Conservation (phyloP, 2,329 filamentous ascomycete genomes). For the Setomelanomma holmii region DNA sequence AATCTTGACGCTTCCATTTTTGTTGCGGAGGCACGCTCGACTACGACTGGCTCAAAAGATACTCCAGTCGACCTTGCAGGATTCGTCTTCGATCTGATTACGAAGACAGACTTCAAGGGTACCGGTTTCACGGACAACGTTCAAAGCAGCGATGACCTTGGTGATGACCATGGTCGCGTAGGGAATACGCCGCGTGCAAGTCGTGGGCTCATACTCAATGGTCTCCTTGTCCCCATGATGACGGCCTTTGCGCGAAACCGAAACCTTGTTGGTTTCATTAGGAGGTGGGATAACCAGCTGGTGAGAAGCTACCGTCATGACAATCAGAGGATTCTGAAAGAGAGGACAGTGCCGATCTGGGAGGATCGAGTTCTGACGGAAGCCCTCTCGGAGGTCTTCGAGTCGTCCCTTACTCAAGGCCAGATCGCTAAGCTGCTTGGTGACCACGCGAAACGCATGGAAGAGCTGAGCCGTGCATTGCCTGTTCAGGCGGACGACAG, state of each 20-base stretch:
- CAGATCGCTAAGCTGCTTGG: conserved; percentile 41
- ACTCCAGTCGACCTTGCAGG: conserved; percentile 33
- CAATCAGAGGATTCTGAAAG: conserved; percentile 26
- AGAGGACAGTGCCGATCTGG: conserved; percentile 35
- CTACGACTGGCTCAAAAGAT: conserved; percentile 11
- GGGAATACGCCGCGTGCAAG: background rate
- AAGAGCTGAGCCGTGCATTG: conserved; percentile 19
- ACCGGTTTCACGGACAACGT: conserved; percentile 9
- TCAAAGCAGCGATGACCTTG: background rate
- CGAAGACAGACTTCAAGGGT: conserved; percentile 22
- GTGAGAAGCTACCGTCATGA: conserved; percentile 20
- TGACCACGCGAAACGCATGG: conserved; percentile 34
- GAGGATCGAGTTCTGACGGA: conserved; percentile 30
- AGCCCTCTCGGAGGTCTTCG: conserved; percentile 33
- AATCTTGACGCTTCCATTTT: conserved; percentile 44
- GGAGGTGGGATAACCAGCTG: conserved; percentile 45
- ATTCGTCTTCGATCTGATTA: conserved; percentile 41
- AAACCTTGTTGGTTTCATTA: conserved; percentile 43
- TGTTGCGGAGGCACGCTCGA: conserved; percentile 28
- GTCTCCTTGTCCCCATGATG: conserved; percentile 42
- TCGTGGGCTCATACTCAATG: conserved; percentile 11
- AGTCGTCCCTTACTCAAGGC: conserved; percentile 40
- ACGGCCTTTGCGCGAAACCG: conserved; percentile 43
- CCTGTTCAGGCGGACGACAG: conserved; percentile 13
- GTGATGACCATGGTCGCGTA: background rate